Evolutionary conservation across 2,329 filamentous ascomycete genomes (phyloP).

Genomic region (Aspergillus hiratsukae): DNA sequence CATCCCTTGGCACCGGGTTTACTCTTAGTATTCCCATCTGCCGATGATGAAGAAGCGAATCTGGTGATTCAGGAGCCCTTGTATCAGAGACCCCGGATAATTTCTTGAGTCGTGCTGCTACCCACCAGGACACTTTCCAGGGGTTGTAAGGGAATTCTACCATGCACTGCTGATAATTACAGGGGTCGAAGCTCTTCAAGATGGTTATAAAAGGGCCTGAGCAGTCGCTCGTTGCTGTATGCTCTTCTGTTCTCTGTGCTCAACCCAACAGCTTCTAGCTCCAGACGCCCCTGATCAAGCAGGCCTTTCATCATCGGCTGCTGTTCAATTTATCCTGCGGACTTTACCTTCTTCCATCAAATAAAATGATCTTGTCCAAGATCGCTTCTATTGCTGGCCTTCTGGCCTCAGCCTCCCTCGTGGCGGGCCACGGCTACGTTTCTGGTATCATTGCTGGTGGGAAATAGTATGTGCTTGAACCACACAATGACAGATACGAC

Average conservation of each 20-base stretch:
- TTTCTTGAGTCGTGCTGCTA: background rate
- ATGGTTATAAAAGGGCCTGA: conserved; percentile 12
- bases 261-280: background rate
- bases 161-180: background rate
- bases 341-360: background rate
- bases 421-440: conserved; percentile 34
- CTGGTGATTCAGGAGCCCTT: conserved; percentile 3
- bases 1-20: background rate
- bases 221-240: background rate
- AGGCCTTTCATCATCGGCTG: conserved; percentile 10
- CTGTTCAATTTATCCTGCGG: conserved; percentile 8
- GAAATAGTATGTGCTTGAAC: conserved; percentile 18
- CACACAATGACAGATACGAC: background rate
- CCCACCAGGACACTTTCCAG: background rate
- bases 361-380: conserved; percentile 24
- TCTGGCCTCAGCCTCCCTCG: conserved; percentile 27
- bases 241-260: background rate
- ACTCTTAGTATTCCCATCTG: background rate
- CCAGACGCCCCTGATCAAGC: conserved; percentile 10
- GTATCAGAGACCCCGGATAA: background rate
- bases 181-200: background rate
- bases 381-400: conserved; percentile 17
- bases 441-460: conserved; percentile 26
- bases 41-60: conserved; percentile 3
- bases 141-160: background rate